Evolutionary conservation across 225 moss, liverwort and hornwort species (phyloP).

Genomic region (Polytrichum commune): DNA sequence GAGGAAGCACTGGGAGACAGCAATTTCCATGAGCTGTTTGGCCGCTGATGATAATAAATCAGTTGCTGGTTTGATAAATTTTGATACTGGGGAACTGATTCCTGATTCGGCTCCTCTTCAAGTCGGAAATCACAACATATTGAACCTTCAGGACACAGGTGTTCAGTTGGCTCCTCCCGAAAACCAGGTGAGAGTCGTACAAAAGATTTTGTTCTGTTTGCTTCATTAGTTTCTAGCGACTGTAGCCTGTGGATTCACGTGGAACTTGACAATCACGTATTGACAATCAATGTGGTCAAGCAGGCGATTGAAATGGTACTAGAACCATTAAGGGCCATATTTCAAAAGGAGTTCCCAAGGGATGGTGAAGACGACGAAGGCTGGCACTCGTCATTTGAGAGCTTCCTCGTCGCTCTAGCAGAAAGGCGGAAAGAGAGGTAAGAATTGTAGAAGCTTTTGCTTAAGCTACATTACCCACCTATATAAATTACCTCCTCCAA

Average conservation of each 20-base stretch:
- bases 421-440: constrained; percentile 27
- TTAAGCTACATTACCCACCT: neutral
- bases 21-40: constrained; percentile 29
- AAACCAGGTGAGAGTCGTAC: constrained; percentile 1
- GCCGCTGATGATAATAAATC: neutral
- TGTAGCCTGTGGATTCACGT: neutral
- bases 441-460: neutral
- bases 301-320: constrained; percentile 29
- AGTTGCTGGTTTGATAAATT: constrained; percentile 12
- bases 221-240: neutral
- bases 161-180: constrained; percentile 27
- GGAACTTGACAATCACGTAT: neutral
- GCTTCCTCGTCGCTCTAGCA: constrained; percentile 33
- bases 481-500: neutral
- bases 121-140: neutral
- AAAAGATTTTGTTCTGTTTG: neutral
- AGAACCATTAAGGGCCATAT: constrained; percentile 15
- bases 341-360: constrained; percentile 16
- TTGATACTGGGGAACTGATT: constrained; percentile 31
- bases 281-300: neutral
- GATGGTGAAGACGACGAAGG: constrained; percentile 37
- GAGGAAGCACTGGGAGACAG: constrained; percentile 24
- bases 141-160: constrained; percentile 14
- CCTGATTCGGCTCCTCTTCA: constrained; percentile 9
- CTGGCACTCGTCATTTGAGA: constrained; percentile 51